Evolutionary conservation across 768 basidiomycete species (phyloP), one percentile per base, ranked within the genome.

Genomic region (Leccinum arenicola): DNA sequence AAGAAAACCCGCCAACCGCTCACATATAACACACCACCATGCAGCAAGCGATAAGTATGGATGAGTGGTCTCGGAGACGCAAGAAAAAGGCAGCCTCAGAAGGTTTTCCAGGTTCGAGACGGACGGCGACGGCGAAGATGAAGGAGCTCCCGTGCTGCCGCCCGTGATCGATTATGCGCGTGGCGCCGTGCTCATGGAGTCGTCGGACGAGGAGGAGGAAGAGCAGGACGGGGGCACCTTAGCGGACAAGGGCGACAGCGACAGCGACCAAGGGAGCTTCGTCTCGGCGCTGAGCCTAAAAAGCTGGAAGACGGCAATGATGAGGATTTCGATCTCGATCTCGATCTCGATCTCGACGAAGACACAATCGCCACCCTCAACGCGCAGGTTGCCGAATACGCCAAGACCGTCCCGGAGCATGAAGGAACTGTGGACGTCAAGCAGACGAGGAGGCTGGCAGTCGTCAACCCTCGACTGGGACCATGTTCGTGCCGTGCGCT

Each of bases 391-490:
- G 82, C 84, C 23, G 83, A 76, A 17, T 89, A 87, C 61, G 71
- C 79, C 38, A 74, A 82, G 64, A 66, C 70, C 19, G 71, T 76
- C 3, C 81, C 83, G 55, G 78, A 80, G 10, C 79, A 80, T 23
- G 76, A 78, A 3, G 76, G 73, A 68, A 68, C 4, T 71, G 64
- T 77, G 2, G 79, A 76, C 8, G 73, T 77, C 10, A 72, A 77
- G 50, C 72, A 66, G 10, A 94, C 93, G 2, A 80, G 77, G 56
- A 82, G 96, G 23, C 70, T 99, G 6, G 97, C 96, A 1, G 83
- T 89, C 48, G 95, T 98, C 63, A 98, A 98, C 71, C 82, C 83
- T 98, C 54, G 96, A 99, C 75, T 99, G 97, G 96, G 97, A 98
- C 72, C 84, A 98, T 74, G 85, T 98, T 53, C 88, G 89, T 56